Evolutionary conservation across 2,329 filamentous ascomycete species (phyloP).

Genomic region (Plenodomus lindquistii): DNA sequence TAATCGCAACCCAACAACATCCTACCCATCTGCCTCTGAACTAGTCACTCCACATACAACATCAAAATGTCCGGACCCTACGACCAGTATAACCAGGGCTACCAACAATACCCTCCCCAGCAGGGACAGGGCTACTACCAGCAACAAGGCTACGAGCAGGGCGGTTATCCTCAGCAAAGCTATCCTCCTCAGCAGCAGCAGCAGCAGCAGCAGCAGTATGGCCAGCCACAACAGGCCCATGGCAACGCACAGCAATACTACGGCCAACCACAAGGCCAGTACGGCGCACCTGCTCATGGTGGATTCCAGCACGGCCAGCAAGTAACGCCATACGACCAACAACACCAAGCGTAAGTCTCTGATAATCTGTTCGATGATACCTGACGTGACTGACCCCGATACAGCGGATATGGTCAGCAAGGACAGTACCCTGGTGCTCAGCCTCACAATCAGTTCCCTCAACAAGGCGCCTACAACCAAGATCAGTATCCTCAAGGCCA

Average conservation of each 20-base stretch:
- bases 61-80: slow-evolving; percentile 57
- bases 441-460: slow-evolving; percentile 45
- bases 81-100: slow-evolving; percentile 48
- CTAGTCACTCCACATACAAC: slow-evolving; percentile 9
- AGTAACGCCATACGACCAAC: slow-evolving; percentile 38
- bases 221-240: slow-evolving; percentile 11
- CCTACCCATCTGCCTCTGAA: not conserved
- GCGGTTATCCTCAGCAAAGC: slow-evolving; percentile 33
- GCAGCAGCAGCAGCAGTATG: slow-evolving; percentile 17
- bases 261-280: slow-evolving; percentile 35
- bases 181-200: slow-evolving; percentile 40
- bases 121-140: slow-evolving; percentile 36
- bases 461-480: slow-evolving; percentile 47
- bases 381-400: slow-evolving; percentile 3
- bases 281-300: slow-evolving; percentile 53
- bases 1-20: not conserved
- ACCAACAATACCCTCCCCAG: slow-evolving; percentile 44
- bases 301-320: slow-evolving; percentile 55
- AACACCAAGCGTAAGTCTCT: slow-evolving; percentile 42
- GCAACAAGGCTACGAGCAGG: slow-evolving; percentile 38
- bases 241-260: slow-evolving; percentile 40
- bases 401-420: slow-evolving; percentile 29
- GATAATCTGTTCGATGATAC: not conserved
- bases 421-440: slow-evolving; percentile 33
- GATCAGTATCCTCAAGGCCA: slow-evolving; percentile 43